A percentile compares a stretch with the other conserved stretches of the same genome.
phyloP scores from a whole-genome alignment of 225 moss, liverwort and hornwort species.

The Marchantia polymorpha region DNA sequence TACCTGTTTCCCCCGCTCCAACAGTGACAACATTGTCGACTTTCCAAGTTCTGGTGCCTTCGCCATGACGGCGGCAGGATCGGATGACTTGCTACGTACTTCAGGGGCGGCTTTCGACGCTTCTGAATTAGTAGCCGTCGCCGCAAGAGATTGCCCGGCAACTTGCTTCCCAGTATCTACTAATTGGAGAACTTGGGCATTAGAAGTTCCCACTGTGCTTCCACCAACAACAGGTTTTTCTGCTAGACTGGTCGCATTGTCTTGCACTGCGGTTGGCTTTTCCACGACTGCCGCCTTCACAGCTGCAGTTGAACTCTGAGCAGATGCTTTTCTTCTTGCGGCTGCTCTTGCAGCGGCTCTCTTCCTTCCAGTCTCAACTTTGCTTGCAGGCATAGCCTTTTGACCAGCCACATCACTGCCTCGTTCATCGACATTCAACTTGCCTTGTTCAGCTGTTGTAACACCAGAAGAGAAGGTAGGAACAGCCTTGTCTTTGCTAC shows the following conservation, averaged over 20 bases:
- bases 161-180: not conserved
- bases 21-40: not conserved
- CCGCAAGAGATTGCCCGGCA: not conserved
- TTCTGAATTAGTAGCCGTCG: not conserved
- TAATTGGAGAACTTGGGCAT: not conserved
- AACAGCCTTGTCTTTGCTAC: not conserved
- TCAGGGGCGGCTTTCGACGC: not conserved
- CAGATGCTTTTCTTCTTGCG: not conserved
- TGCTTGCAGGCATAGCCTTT: not conserved
- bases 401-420: not conserved
- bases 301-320: not conserved
- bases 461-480: not conserved
- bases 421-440: not conserved
- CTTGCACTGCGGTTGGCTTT: not conserved
- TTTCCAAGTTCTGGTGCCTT: conserved; percentile 4
- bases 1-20: conserved; percentile 14
- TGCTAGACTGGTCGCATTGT: not conserved
- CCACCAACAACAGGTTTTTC: conserved; percentile 5
- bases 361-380: conserved; percentile 19
- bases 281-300: not conserved
- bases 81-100: not conserved
- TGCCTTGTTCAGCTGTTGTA: not conserved
- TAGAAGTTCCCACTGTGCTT: not conserved
- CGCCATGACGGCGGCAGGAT: not conserved
- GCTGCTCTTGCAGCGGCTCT: conserved; percentile 17